phyloP scores from a whole-genome alignment of 495 filamentous ascomycete genomes.

The Delitschia confertaspora region DNA sequence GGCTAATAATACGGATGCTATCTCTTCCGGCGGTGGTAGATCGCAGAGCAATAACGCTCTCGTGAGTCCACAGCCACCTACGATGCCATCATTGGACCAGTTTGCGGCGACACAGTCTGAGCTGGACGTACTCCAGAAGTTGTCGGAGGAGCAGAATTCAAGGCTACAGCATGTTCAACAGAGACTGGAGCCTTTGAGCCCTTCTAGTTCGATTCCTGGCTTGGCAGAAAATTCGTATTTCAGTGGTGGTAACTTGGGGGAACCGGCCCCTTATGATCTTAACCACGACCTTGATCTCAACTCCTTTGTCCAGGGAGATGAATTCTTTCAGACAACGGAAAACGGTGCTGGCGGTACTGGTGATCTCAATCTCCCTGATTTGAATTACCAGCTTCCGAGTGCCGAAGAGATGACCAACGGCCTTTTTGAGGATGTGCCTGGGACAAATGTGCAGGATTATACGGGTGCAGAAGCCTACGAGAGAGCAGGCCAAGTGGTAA shows the following conservation, averaged over 20 bases:
- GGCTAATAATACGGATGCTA: constrained; percentile 43
- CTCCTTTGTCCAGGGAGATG: constrained; percentile 31
- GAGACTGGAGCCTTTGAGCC: constrained; percentile 66
- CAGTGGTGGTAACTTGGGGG: constrained; percentile 33
- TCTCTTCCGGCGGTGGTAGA: constrained; percentile 20
- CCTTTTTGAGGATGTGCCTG: constrained; percentile 9
- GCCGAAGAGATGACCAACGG: background rate
- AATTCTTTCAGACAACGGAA: constrained; percentile 13
- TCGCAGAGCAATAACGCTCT: constrained; percentile 44
- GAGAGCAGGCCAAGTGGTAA: constrained; percentile 1
- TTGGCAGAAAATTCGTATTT: constrained; percentile 37
- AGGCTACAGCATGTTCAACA: constrained; percentile 63
- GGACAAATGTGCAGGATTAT: background rate
- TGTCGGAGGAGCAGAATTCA: constrained; percentile 63
- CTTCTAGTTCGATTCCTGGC: constrained; percentile 71
- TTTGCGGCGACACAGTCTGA: constrained; percentile 49
- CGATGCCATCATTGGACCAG: constrained; percentile 53
- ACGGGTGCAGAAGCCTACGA: background rate
- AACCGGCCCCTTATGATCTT: constrained; percentile 32
- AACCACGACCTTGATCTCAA: constrained; percentile 23
- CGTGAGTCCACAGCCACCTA: constrained; percentile 50
- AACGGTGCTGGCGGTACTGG: background rate
- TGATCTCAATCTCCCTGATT: constrained; percentile 9
- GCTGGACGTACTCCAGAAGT: constrained; percentile 61
- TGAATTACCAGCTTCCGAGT: constrained; percentile 10